Evolutionary conservation across 768 basidiomycete genomes (phyloP), one percentile per base, ranked within the genome.

Genomic region (Boletus rubroflammeus): DNA sequence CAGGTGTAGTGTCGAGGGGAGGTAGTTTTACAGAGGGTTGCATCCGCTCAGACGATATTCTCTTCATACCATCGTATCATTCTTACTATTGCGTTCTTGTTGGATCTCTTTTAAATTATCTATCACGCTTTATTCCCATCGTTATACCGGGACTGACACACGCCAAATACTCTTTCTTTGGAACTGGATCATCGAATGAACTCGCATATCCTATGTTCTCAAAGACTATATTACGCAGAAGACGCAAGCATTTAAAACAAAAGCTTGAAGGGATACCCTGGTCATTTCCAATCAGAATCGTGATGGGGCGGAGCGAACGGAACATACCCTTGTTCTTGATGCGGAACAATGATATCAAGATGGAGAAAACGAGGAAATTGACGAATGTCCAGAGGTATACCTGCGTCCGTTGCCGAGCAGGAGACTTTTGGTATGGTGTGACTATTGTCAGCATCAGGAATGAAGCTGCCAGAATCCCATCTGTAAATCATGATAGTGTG

Each of bases 361-460:
- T 77, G 35, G 91, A 93, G 73, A 94, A 97, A 47, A 96, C 76
- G 63, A 96, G 75, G 69, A 95, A 76, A 53, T 90, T 79, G 45
- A 96, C 84, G 0, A 75, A 80, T 3, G 86, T 82, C 93, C 94
- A 98, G 36, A 98, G 77, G 67, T 95, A 97, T 29, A 97, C 78
- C 63, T 93, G 96, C 19, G 86, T 66, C 28, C 92, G 83, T 66
- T 99, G 97, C 50, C 86, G 83, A 25, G 71, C 62, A 2, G 88
- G 82, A 10, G 88, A 88, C 31, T 79, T 70, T 65, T 89, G 84
- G 59, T 85, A 78, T 3, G 97, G 97, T 26, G 93, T 78, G 36
- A 93, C 83, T 50, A 94, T 72, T 5, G 83, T 86, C 56, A 97
- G 76, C 81, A 90, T 88, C 46, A 90, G 62, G 74, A 94, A 88